phyloP scores from a whole-genome alignment of 495 filamentous ascomycete genomes.

The Cudoniella acicularis region DNA sequence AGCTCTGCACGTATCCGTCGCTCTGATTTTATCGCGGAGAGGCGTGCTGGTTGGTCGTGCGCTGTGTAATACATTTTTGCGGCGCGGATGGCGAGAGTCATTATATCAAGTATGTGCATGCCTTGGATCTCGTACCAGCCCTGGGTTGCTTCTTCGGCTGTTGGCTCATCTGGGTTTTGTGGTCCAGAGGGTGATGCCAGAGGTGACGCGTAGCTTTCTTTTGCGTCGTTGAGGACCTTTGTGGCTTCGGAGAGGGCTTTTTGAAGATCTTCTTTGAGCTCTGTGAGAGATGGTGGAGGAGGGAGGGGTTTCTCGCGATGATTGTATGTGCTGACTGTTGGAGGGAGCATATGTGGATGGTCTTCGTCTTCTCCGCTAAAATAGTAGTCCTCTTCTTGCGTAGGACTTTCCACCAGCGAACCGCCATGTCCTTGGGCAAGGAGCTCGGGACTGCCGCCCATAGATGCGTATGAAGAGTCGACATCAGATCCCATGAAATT shows the following conservation, averaged over 20 bases:
- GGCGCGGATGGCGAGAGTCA: constrained; percentile 89
- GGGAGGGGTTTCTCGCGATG: constrained; percentile 79
- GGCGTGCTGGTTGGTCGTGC: constrained; percentile 73
- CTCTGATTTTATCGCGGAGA: constrained; percentile 83
- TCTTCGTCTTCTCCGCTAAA: constrained; percentile 57
- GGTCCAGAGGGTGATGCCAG: constrained; percentile 8
- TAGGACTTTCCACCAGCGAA: constrained; percentile 31
- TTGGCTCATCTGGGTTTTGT: constrained; percentile 27
- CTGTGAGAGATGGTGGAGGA: constrained; percentile 77
- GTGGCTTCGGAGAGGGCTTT: constrained; percentile 61
- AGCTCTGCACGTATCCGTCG: constrained; percentile 75
- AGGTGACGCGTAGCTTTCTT: constrained; percentile 17
- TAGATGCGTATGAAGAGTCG: constrained; percentile 53
- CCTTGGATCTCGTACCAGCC: constrained; percentile 87
- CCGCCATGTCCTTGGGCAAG: constrained; percentile 29
- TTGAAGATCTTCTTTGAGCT: constrained; percentile 71
- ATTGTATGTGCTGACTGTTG: constrained; percentile 94
- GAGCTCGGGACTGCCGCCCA: constrained; percentile 53
- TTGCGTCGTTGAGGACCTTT: constrained; percentile 52
- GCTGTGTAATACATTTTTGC: constrained; percentile 93
- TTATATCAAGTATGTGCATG: constrained; percentile 83
- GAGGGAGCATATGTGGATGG: constrained; percentile 78
- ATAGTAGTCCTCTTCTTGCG: constrained; percentile 47
- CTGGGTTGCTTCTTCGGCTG: neutral
- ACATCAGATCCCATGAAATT: constrained; percentile 37